Percentiles rank a stretch among this genome's conserved stretches.
These are phyloP conservation scores for Solanum sparsipilum DNA, from an alignment of 257 asterid genomes.

Conservation along the genomic window DNA sequence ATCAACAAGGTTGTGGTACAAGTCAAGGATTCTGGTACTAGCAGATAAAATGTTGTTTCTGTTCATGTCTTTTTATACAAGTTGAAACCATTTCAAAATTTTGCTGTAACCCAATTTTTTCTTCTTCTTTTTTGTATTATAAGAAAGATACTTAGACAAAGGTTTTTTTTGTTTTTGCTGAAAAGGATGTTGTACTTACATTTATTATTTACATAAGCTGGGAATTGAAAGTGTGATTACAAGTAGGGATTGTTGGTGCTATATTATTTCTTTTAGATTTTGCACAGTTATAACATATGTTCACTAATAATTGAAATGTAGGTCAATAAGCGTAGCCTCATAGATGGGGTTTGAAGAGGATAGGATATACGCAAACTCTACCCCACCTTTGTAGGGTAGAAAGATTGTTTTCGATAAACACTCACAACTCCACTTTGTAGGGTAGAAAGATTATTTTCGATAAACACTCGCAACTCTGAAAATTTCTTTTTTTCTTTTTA, in stretches of 20 bases:
- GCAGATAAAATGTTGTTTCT: background rate
- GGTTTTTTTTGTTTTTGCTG: too few relatives aligned
- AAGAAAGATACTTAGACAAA: background rate
- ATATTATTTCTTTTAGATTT: background rate
- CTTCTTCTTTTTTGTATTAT: background rate
- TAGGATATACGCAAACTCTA: background rate
- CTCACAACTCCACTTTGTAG: background rate
- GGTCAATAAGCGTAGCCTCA: background rate
- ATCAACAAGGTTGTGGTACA: background rate
- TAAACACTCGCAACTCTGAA: background rate
- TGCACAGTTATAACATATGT: background rate
- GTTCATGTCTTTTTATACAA: background rate
- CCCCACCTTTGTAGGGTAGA: background rate
- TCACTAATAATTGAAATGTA: background rate
- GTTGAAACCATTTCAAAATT: background rate
- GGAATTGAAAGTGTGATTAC: background rate
- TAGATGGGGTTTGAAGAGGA: rapidly evolving
- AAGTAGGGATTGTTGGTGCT: background rate
- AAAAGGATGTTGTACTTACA: background rate
- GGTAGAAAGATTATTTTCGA: too few relatives aligned
- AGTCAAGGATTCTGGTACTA: background rate
- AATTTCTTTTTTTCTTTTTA: background rate
- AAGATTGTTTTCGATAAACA: background rate
- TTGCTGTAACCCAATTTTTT: background rate
- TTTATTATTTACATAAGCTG: background rate